These are phyloP conservation scores for Alloteropsis semialata DNA, from an alignment of 176 grass and related monocot genomes.

Conservation along the genomic window DNA sequence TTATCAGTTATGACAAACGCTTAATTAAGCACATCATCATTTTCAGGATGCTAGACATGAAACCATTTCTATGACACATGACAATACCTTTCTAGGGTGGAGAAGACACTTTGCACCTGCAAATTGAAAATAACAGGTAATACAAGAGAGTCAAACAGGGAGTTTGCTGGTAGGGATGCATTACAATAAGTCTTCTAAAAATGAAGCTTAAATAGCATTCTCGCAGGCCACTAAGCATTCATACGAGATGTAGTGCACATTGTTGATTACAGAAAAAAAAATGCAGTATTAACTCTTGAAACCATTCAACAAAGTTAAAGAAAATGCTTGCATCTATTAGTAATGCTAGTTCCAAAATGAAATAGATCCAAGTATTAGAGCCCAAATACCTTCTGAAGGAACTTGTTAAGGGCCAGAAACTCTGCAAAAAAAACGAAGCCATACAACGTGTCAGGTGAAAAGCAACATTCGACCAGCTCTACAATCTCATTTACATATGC, in stretches of 20 bases:
- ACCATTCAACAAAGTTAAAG: not conserved
- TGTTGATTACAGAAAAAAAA: not conserved
- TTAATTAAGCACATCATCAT: not conserved
- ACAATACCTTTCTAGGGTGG: slow-evolving; percentile 60
- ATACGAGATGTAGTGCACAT: not conserved
- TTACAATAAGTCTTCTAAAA: not conserved
- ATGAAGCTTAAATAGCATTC: not conserved
- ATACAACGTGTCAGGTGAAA: not conserved
- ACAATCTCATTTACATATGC: not conserved
- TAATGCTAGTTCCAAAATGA: not conserved
- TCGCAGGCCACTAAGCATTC: not conserved
- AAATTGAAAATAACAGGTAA: slow-evolving; percentile 17
- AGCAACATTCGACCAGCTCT: not conserved
- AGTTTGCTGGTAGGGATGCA: not conserved
- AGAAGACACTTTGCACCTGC: slow-evolving; percentile 75
- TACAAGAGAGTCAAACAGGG: not conserved
- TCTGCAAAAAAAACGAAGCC: slow-evolving; percentile 46
- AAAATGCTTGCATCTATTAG: not conserved
- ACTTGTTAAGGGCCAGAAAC: slow-evolving; percentile 76
- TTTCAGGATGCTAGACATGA: not conserved
- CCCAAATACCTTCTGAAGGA: slow-evolving; percentile 55
- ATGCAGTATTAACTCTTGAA: not conserved
- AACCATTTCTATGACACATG: not conserved
- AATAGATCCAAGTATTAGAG: not conserved
- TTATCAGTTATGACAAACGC: not conserved